phyloP scores from a whole-genome alignment of 495 filamentous ascomycete genomes.

The Barbatosphaeria neglecta region DNA sequence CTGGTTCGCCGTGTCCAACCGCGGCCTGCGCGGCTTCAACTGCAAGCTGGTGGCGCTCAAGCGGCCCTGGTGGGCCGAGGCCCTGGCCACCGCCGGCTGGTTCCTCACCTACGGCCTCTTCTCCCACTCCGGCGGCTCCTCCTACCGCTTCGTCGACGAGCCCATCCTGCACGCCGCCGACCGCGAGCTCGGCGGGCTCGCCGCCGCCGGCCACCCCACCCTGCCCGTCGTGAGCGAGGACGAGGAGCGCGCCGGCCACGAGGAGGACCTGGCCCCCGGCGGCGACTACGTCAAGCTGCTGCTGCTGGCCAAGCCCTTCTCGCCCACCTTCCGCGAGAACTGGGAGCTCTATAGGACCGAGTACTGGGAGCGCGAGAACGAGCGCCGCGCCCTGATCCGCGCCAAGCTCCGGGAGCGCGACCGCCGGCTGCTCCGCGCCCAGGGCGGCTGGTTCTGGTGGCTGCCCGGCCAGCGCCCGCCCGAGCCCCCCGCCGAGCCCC shows the following conservation, averaged over 20 bases:
- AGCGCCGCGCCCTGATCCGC: slow-evolving; percentile 63
- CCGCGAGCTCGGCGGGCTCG: slow-evolving; percentile 29
- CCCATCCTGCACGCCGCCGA: slow-evolving; percentile 39
- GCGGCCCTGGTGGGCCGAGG: slow-evolving; percentile 70
- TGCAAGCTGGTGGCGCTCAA: slow-evolving; percentile 86
- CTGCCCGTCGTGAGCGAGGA: slow-evolving; percentile 29
- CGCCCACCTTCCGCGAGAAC: slow-evolving; percentile 87
- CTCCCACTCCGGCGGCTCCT: slow-evolving; percentile 47
- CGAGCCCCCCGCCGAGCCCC: slow-evolving; percentile 19
- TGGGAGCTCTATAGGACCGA: slow-evolving; percentile 90
- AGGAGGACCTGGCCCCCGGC: slow-evolving; percentile 79
- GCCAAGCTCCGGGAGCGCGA: slow-evolving; percentile 54
- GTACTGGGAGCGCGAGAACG: slow-evolving; percentile 96
- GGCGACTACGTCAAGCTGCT: slow-evolving; percentile 87
- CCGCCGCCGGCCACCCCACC: slow-evolving; percentile 25
- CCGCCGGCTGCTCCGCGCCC: slow-evolving; percentile 49
- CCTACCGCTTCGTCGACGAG: slow-evolving; percentile 57
- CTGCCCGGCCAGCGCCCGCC: slow-evolving; percentile 41
- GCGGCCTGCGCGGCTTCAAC: slow-evolving; percentile 83
- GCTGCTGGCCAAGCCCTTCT: slow-evolving; percentile 87
- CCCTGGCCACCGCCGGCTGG: slow-evolving; percentile 56
- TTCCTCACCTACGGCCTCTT: slow-evolving; percentile 66
- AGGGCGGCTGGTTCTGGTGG: slow-evolving; percentile 81
- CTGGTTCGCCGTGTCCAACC: slow-evolving; percentile 80
- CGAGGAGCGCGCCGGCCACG: slow-evolving; percentile 46